Evolutionary conservation across 108 stramenopile species (phyloP).

Genomic region (Cyclotella sp.): DNA sequence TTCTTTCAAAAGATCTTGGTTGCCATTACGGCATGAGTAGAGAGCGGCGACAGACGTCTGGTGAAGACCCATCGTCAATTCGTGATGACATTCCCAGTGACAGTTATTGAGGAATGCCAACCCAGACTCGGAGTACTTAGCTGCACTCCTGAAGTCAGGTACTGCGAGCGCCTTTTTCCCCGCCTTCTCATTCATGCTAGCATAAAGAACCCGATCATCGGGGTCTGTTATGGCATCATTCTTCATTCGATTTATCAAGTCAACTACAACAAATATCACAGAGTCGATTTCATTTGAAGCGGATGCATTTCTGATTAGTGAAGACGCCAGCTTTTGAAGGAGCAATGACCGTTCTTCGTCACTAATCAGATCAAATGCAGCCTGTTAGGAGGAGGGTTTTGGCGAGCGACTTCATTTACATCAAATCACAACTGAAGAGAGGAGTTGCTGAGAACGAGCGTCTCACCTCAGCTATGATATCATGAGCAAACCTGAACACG

Average conservation of each 20-base stretch:
- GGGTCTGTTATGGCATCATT: not conserved
- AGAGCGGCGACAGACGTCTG: not conserved
- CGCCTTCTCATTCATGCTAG: conserved; percentile 19
- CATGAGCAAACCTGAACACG: conserved; percentile 28
- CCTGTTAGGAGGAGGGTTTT: not conserved
- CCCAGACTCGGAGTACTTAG: conserved; percentile 32
- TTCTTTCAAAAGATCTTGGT: conserved; percentile 3
- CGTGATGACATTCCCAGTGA: conserved; percentile 30
- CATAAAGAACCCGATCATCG: conserved; percentile 18
- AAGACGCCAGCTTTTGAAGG: conserved; percentile 8
- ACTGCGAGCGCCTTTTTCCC: conserved; percentile 23
- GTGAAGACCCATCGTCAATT: conserved; percentile 22
- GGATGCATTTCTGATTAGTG: conserved; percentile 24
- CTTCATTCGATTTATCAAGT: conserved; percentile 17
- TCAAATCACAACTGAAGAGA: no score
- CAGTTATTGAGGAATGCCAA: conserved; percentile 17
- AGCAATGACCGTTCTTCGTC: not conserved
- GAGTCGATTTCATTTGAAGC: conserved; percentile 17
- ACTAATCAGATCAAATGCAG: conserved; percentile 11
- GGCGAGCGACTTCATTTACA: no score
- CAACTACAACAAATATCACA: conserved; percentile 20
- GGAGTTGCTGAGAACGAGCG: not conserved
- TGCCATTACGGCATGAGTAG: conserved; percentile 11
- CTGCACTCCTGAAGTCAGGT: conserved; percentile 16
- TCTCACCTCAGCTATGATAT: conserved; percentile 21